Evolutionary conservation across 768 basidiomycete genomes (phyloP), one percentile per base, ranked within the genome.

Genomic region (Lactarius quietus): DNA sequence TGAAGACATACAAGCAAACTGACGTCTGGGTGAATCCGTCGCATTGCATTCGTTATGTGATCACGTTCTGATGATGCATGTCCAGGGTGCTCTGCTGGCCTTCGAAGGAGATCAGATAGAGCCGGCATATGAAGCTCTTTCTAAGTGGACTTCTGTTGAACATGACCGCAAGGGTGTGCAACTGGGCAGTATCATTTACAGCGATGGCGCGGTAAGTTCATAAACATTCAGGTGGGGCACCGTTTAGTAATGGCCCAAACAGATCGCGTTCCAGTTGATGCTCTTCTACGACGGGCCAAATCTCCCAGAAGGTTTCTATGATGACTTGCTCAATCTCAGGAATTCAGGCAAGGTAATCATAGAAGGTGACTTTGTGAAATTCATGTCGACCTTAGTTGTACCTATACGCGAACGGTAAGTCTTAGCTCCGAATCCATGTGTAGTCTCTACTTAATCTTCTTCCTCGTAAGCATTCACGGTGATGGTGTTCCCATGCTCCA

Each of bases 251-350:
- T 26, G 20, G 45, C 17, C 5, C 58, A 86, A 85, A 85, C 84
- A 6, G 86, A 86, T 1, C n/a, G 33, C 78, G 1, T 78, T 86
- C 35, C 31, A 66, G 62, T 72, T 75, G 8, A 59, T 84, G 3
- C 59, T 88, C 28, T 89, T 88, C 73, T 88, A 89, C 68, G 82
- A 88, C 68, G 82, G 68, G 0, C 85, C 86, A 18, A 76, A 72
- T 0, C 79, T 78, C 1, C 84, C 83, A 0, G 63, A 67, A 0
- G 84, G 82, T 1, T 78, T 84, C 31, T 85, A 85, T 65, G 83
- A 86, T 64, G 78, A 77, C 10, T 83, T 83, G 73, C 66, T 84
- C 26, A 74, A 76, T 1, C 81, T 85, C 39, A 80, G 80, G 18
- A 56, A 36, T 23, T 56, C 33, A 4, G 29, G 20, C 6, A 56